Evolutionary conservation across 345 rosid species (phyloP).

Genomic region (Tarenaya hassleriana): DNA sequence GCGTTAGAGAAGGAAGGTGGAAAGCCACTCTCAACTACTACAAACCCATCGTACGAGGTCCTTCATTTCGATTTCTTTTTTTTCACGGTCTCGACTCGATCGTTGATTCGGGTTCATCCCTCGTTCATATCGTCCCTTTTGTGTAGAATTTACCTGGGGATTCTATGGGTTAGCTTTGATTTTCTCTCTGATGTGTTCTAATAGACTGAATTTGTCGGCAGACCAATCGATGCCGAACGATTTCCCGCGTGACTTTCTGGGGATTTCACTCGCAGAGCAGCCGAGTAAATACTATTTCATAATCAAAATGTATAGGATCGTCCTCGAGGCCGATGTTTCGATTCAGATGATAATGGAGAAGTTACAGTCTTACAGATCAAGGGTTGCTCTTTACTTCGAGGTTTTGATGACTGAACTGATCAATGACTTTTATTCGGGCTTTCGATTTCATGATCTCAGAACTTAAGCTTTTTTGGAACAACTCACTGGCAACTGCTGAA

Average conservation of each 20-base stretch:
- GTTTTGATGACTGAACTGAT: slow-evolving; percentile 22
- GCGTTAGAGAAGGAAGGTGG: slow-evolving; percentile 33
- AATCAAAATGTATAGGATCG: slow-evolving; percentile 55
- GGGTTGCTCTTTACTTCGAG: slow-evolving; percentile 71
- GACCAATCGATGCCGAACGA: slow-evolving; percentile 47
- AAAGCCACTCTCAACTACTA: no score
- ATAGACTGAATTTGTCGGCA: slow-evolving; percentile 12
- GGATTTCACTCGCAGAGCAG: slow-evolving; percentile 68
- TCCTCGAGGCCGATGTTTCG: slow-evolving; percentile 70
- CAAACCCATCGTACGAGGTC: no score
- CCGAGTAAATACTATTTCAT: slow-evolving; percentile 77
- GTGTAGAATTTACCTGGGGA: not conserved
- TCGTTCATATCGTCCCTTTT: not conserved
- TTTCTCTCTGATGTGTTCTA: not conserved
- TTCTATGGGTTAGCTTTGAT: not conserved
- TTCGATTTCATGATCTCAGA: not conserved
- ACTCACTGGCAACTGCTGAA: no score
- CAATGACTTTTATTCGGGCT: not conserved
- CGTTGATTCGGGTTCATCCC: slow-evolving; percentile 24
- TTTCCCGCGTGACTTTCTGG: slow-evolving; percentile 75
- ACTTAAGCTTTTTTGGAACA: not conserved
- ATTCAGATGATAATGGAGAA: slow-evolving; percentile 91
- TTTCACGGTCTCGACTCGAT: no score
- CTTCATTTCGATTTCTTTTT: no score
- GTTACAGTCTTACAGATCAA: slow-evolving; percentile 79